phyloP scores from a whole-genome alignment of 257 asterid genomes.

The Pogostemon cablin region DNA sequence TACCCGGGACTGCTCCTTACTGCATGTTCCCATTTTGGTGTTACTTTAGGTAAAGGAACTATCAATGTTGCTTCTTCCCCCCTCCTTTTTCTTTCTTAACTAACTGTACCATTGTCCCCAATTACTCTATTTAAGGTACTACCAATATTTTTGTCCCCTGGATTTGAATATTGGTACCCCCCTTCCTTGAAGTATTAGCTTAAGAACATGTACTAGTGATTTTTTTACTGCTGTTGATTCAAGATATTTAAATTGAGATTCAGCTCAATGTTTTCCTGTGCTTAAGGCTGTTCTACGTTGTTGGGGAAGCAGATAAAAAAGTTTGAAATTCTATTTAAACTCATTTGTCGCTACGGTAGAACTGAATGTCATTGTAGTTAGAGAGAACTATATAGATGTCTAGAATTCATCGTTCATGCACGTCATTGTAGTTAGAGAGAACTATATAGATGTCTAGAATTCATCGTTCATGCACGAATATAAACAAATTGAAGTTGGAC shows the following conservation, averaged over 20 bases:
- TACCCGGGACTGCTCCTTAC: background rate
- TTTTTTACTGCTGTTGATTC: background rate
- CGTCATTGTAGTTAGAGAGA: background rate
- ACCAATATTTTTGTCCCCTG: constrained; percentile 13
- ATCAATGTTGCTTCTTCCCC: background rate
- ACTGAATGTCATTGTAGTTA: background rate
- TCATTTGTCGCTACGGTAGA: background rate
- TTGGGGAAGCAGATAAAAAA: background rate
- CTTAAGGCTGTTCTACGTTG: background rate
- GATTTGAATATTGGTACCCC: constrained; percentile 9
- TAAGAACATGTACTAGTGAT: background rate
- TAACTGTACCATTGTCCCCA: constrained; percentile 5
- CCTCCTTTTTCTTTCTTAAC: background rate
- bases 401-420: background rate
- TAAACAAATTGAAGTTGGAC: too few relatives aligned
- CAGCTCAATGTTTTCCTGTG: too few relatives aligned
- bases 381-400: background rate
- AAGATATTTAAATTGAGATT: background rate
- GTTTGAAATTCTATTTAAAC: background rate
- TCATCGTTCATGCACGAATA: background rate
- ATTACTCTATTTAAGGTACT: constrained; percentile 12
- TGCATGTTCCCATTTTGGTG: constrained; percentile 3
- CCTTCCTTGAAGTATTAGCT: background rate
- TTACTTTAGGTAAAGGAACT: constrained; percentile 30
- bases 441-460: background rate